Evolutionary conservation across 2,329 filamentous ascomycete species (phyloP).

Genomic region (Aspergillus fumigatus): DNA sequence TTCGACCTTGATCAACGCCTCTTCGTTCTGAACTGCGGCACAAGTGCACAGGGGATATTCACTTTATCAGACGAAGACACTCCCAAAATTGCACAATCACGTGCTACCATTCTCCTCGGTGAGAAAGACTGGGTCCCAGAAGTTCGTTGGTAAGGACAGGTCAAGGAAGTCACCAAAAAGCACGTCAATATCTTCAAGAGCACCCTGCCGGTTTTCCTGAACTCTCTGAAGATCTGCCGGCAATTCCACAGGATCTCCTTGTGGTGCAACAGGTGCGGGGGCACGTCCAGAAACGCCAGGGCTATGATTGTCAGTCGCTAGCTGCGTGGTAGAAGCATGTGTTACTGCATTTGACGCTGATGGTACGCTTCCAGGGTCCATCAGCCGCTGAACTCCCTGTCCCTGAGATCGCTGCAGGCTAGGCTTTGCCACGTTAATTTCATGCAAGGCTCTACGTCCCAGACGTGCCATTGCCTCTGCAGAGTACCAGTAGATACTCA

Average conservation of each 20-base stretch:
- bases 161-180: constrained; percentile 34
- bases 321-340: not conserved
- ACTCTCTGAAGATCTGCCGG: constrained; percentile 42
- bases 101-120: not conserved
- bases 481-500: constrained; percentile 36
- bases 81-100: not conserved
- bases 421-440: constrained; percentile 20
- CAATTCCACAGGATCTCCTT: constrained; percentile 8
- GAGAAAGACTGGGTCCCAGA: constrained; percentile 34
- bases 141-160: constrained; percentile 32
- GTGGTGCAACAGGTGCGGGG: not conserved
- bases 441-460: constrained; percentile 34
- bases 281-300: not conserved
- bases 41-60: not conserved
- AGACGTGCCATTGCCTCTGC: constrained; percentile 40
- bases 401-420: constrained; percentile 7
- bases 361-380: not conserved
- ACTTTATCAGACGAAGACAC: not conserved
- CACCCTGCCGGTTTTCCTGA: constrained; percentile 36
- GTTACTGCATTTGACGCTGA: not conserved
- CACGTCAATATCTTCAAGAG: constrained; percentile 32
- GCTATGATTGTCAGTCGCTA: not conserved
- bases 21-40: not conserved
- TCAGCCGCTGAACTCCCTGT: constrained; percentile 8
- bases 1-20: not conserved